Percentiles rank a stretch among this genome's conserved stretches.
Evolutionary conservation across 371 early-diverging fungal species (phyloP).

Genomic region (Lichtheimia corymbifera): DNA sequence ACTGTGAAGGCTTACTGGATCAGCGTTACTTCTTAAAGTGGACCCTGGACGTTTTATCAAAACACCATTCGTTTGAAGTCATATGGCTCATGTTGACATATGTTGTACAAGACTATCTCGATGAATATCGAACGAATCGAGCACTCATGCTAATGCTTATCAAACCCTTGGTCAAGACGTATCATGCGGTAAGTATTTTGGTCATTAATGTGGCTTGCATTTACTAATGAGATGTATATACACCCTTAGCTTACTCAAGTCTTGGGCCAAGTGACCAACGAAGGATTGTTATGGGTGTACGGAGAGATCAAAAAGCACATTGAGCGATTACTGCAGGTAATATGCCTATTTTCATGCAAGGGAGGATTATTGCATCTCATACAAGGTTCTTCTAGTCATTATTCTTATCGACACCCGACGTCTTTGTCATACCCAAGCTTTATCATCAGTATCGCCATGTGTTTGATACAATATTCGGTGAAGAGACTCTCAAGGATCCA

Average conservation of each 20-base stretch:
- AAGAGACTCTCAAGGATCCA: conserved; percentile 14
- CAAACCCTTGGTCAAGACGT: conserved; percentile 55
- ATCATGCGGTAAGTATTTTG: conserved; percentile 50
- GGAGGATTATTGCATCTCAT: no score
- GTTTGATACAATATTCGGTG: conserved; percentile 38
- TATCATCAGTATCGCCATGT: conserved; percentile 46
- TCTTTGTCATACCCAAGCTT: conserved; percentile 65
- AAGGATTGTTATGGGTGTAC: conserved; percentile 6
- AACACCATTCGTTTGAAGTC: conserved; percentile 54
- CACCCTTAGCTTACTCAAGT: conserved; percentile 14
- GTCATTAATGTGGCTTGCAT: not conserved
- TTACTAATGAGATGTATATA: not conserved
- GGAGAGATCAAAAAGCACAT: conserved; percentile 34
- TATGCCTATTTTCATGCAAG: not conserved
- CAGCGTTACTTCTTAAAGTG: conserved; percentile 68
- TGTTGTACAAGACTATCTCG: conserved; percentile 63
- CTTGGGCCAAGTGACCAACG: not conserved
- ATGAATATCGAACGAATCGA: conserved; percentile 68
- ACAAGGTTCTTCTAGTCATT: conserved; percentile 33
- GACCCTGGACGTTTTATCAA: conserved; percentile 58
- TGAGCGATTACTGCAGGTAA: conserved; percentile 56
- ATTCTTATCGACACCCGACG: conserved; percentile 65
- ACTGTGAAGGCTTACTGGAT: conserved; percentile 72
- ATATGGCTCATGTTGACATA: conserved; percentile 67
- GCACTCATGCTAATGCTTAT: conserved; percentile 69